phyloP scores from a whole-genome alignment of 192 early-diverging fungal species.

The Backusella tarrabulga region DNA sequence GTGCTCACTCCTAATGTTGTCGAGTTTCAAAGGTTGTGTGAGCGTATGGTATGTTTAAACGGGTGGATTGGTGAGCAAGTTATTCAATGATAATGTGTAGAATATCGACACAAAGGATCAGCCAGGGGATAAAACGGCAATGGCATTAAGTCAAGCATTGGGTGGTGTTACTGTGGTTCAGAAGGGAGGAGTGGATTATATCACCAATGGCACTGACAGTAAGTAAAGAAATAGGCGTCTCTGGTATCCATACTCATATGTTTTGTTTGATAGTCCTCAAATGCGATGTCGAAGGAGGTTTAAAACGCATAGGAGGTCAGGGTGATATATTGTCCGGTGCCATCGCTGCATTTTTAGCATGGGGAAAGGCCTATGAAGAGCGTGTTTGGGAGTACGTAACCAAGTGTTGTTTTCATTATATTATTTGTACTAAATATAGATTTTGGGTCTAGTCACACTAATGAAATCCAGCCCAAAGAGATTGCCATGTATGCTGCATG shows the following conservation, averaged over 20 bases:
- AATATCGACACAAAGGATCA: conserved; percentile 25
- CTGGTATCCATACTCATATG: not conserved
- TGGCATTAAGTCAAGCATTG: conserved; percentile 59
- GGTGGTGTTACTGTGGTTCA: conserved; percentile 78
- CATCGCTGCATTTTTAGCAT: conserved; percentile 83
- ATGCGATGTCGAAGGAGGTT: conserved; percentile 66
- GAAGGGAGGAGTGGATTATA: conserved; percentile 76
- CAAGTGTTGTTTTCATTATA: not conserved
- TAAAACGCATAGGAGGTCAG: conserved; percentile 92
- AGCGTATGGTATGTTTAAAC: conserved; percentile 38
- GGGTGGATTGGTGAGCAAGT: too few relatives aligned
- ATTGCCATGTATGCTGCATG: conserved; percentile 65
- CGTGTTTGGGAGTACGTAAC: conserved; percentile 54
- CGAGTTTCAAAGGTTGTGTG: conserved; percentile 81
- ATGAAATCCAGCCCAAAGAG: conserved; percentile 32
- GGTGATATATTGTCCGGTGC: conserved; percentile 91
- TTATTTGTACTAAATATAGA: not conserved
- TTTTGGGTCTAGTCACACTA: conserved; percentile 29
- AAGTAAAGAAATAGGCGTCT: conserved; percentile 32
- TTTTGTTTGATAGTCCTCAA: conserved; percentile 46
- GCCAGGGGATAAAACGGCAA: conserved; percentile 37
- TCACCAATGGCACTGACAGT: conserved; percentile 61
- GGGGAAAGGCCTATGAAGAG: conserved; percentile 69
- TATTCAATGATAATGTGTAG: not conserved
- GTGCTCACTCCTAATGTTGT: conserved; percentile 88